Conservation (phyloP, 768 basidiomycete species). For the Gelatoporia subvermispora region DNA sequence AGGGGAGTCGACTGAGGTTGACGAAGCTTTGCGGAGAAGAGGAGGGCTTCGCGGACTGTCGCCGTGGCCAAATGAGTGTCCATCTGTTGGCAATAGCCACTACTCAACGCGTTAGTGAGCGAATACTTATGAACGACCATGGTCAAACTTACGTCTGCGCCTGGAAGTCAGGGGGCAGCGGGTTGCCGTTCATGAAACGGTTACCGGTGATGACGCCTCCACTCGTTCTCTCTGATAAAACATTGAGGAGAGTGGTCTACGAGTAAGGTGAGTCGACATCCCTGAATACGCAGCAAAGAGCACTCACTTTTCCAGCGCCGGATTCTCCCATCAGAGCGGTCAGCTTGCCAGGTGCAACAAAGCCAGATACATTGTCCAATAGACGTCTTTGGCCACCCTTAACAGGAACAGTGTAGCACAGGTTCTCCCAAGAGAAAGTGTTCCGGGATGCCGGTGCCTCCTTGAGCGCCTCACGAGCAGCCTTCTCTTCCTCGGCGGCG, state of each 20-base stretch:
- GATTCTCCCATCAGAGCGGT: slow-evolving; percentile 74
- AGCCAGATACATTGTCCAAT: slow-evolving; percentile 73
- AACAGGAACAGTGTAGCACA: slow-evolving; percentile 63
- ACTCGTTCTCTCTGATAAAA: slow-evolving; percentile 34
- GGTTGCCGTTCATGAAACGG: slow-evolving; percentile 40
- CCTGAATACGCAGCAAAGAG: neutral
- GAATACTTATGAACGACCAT: neutral
- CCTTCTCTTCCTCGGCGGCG: too few species aligned
- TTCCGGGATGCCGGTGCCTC: slow-evolving; percentile 22
- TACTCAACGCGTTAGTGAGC: slow-evolving; percentile 16
- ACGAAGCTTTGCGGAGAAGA: slow-evolving; percentile 75
- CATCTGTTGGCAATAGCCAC: slow-evolving; percentile 84
- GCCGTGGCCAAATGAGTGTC: slow-evolving; percentile 72
- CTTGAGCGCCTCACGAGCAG: too few species aligned
- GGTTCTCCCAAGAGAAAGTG: slow-evolving; percentile 76
- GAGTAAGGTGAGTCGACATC: neutral
- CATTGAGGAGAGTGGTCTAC: slow-evolving; percentile 50
- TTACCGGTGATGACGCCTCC: slow-evolving; percentile 37
- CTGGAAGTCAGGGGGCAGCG: slow-evolving; percentile 44
- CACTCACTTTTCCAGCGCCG: slow-evolving; percentile 41
- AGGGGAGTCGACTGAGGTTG: slow-evolving; percentile 62
- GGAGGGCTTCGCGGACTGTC: slow-evolving; percentile 77
- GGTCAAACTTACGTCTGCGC: slow-evolving; percentile 40
- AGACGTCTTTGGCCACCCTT: slow-evolving; percentile 42
- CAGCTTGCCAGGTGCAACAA: slow-evolving; percentile 74